phyloP scores from a whole-genome alignment of 2,329 filamentous ascomycete genomes.

The Xylariomycetidae sp. region DNA sequence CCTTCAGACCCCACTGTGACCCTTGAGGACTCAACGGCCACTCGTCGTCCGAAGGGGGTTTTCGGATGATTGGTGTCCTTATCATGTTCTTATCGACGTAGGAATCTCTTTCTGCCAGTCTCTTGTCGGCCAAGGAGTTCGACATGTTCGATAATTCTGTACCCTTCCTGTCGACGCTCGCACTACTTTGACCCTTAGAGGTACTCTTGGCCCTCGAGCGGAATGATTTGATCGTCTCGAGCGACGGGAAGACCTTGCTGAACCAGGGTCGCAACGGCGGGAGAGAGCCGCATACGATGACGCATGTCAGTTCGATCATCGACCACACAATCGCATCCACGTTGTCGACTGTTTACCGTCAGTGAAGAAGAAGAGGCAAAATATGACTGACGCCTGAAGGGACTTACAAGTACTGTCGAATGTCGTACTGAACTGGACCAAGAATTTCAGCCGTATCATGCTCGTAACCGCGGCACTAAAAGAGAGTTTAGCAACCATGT shows the following conservation, averaged over 20 bases:
- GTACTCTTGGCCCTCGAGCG: background rate
- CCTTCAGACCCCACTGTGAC: too few species aligned
- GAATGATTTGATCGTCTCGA: background rate
- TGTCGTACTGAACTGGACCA: conserved; percentile 12
- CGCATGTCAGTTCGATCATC: conserved; percentile 19
- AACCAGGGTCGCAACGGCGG: conserved; percentile 18
- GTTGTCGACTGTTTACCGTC: conserved; percentile 12
- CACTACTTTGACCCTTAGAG: background rate
- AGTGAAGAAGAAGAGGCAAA: too few species aligned
- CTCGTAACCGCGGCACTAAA: conserved; percentile 17
- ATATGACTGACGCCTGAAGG: too few species aligned
- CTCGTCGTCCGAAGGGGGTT: background rate
- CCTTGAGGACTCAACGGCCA: background rate
- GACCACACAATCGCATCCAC: conserved; percentile 21
- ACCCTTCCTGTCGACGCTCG: background rate
- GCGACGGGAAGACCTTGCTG: conserved; percentile 9
- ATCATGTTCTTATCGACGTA: conserved; percentile 1
- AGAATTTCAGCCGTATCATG: conserved; percentile 17
- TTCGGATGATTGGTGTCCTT: background rate
- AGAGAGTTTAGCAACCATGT: conserved; percentile 1
- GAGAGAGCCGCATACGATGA: conserved; percentile 22
- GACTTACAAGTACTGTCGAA: conserved; percentile 19
- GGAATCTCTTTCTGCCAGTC: background rate
- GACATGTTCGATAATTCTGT: background rate
- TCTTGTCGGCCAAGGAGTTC: background rate